Base-by-base conservation (phyloP, 78 protist genomes). In the Dictyostelium capitatum region DNA sequence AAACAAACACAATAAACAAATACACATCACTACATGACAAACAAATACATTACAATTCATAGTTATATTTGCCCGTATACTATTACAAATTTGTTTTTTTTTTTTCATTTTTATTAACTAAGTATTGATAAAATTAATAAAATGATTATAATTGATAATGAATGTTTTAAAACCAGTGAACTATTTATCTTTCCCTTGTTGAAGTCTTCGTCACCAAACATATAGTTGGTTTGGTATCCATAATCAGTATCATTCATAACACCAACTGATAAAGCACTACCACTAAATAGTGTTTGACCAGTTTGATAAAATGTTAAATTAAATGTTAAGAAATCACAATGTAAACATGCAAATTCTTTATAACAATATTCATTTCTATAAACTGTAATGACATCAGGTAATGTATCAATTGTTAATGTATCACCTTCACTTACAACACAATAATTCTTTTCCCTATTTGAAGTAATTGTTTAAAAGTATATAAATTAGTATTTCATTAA, bases 321-420 rank as follows among this genome's bases (percentile, higher is more conserved):
- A 62, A 62, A 62, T 62, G 10, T 62, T 62, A 62, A 32, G 17
- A 67, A n/a, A 17, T 67, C 48, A 32, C 75, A 67, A 30, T 67
- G 19, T 32, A 67, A 17, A 67, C 48, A 67, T 67, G 75, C 75
- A 32, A 67, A 32, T 6, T 67, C 20, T 67, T 9, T 25, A 67
- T 67, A 67, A 67, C 75, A 67, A 67, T 32, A 67, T 32, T 67
- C 48, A 0, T 67, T 67, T 67, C 48, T 67, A 67, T 67, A 67
- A 32, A 67, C 23, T 14, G 5, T 67, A 15, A 67, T 30, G 12
- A 25, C 75, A 12, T 32, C 41, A 30, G 75, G 75, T 4, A 41
- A 15, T 32, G 43, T 15, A 67, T 67, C 75, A 4, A 25, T 32
- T 1, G 47, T 30, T 11, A 30, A 67, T 32, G 7, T 5, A 30